These are phyloP conservation scores for Russula foetens DNA, from an alignment of 768 basidiomycete species.

Conservation along the genomic window DNA sequence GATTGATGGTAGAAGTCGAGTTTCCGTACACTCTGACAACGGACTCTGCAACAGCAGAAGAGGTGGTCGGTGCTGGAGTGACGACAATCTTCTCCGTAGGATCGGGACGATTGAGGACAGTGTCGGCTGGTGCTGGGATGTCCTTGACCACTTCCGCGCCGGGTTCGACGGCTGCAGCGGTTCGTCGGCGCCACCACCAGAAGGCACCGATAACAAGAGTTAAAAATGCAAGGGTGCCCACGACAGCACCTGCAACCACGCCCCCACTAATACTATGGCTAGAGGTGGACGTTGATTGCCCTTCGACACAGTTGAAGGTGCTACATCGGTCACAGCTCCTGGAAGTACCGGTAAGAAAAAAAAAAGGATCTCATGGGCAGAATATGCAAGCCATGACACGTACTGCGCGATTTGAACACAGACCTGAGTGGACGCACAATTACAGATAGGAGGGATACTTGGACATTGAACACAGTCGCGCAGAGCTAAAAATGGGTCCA, in stretches of 20 bases:
- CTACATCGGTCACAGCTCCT: constrained; percentile 56
- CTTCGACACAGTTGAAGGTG: constrained; percentile 43
- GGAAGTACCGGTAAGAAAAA: constrained; percentile 3
- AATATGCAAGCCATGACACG: constrained; percentile 21
- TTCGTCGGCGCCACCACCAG: constrained; percentile 57
- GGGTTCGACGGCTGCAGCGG: constrained; percentile 29
- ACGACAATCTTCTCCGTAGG: constrained; percentile 54
- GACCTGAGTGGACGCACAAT: constrained; percentile 44
- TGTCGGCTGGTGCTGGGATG: constrained; percentile 63
- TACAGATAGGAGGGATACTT: constrained; percentile 38
- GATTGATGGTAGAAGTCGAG: constrained; percentile 44
- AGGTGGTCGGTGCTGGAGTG: constrained; percentile 22
- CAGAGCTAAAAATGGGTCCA: constrained; percentile 18
- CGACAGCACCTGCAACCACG: constrained; percentile 65
- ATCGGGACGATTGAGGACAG: constrained; percentile 77
- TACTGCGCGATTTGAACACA: constrained; percentile 59
- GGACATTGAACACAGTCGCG: constrained; percentile 41
- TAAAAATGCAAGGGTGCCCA: constrained; percentile 56
- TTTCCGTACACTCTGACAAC: constrained; percentile 43
- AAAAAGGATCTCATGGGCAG: not conserved
- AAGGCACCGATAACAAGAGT: constrained; percentile 42
- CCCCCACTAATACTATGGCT: constrained; percentile 48
- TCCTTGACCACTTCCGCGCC: constrained; percentile 37
- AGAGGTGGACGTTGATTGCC: constrained; percentile 7
- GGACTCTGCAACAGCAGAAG: constrained; percentile 24